Evolutionary conservation across 805 yeast species (phyloP).

Genomic region (Teunomyces aglyptinius): DNA sequence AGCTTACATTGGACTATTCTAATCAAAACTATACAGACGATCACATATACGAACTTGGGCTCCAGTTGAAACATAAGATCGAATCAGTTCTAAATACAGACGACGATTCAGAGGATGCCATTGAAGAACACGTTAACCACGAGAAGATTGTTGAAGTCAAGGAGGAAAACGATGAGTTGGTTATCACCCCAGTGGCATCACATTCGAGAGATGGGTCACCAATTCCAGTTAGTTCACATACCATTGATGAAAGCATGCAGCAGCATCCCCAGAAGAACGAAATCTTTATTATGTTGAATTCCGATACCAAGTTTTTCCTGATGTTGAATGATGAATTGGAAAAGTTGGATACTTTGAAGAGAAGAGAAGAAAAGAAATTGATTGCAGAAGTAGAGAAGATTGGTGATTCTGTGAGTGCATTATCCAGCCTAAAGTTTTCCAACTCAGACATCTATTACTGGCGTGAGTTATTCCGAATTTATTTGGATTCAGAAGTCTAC

Average conservation of each 20-base stretch:
- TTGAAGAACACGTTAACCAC: background rate
- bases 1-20: constrained; percentile 34
- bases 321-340: constrained; percentile 55
- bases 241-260: background rate
- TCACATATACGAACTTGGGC: constrained; percentile 30
- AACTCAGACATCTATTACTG: constrained; percentile 61
- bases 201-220: constrained; percentile 10
- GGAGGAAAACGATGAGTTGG: constrained; percentile 25
- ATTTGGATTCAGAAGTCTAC: constrained; percentile 65
- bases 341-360: constrained; percentile 44
- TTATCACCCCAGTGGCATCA: constrained; percentile 27
- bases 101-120: constrained; percentile 16
- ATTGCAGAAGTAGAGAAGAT: constrained; percentile 42
- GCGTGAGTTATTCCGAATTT: constrained; percentile 65
- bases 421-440: constrained; percentile 27
- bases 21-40: constrained; percentile 29
- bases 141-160: constrained; percentile 26
- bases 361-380: constrained; percentile 43
- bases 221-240: background rate
- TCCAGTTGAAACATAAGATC: constrained; percentile 26
- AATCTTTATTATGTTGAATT: constrained; percentile 44
- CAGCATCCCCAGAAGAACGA: constrained; percentile 25
- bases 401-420: constrained; percentile 29
- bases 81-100: constrained; percentile 22
- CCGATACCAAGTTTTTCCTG: constrained; percentile 60